phyloP scores from a whole-genome alignment of 2,329 filamentous ascomycete genomes.

The Rutstroemia sp. region DNA sequence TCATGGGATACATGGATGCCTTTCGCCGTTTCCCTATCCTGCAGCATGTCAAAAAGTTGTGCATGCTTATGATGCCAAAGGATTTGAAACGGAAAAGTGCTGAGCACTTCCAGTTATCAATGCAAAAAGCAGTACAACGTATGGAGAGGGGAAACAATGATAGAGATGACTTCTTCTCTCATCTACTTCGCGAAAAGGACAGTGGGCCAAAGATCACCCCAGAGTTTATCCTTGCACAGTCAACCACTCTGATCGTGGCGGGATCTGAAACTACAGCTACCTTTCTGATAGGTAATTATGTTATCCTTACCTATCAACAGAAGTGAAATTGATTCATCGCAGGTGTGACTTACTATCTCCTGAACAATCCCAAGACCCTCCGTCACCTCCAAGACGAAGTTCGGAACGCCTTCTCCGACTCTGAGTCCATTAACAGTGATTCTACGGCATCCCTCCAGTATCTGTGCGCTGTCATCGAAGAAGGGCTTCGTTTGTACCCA shows the following conservation, averaged over 20 bases:
- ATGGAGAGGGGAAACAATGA: conserved; percentile 2
- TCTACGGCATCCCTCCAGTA: conserved; percentile 2
- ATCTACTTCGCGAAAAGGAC: background rate
- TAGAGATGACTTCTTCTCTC: conserved; percentile 9
- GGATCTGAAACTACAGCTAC: conserved; percentile 6
- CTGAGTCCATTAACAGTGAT: conserved; percentile 1
- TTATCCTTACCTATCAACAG: background rate
- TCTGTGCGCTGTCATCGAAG: conserved; percentile 5
- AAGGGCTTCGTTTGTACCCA: conserved; percentile 8
- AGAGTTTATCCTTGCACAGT: background rate
- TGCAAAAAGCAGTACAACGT: conserved; percentile 3
- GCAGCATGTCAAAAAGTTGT: background rate
- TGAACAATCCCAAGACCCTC: background rate
- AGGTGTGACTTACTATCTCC: conserved; percentile 1
- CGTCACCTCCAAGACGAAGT: background rate
- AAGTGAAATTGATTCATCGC: background rate
- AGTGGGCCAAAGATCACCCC: conserved; percentile 7
- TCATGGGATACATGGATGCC: background rate
- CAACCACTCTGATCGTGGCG: conserved; percentile 3
- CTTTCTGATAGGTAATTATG: background rate
- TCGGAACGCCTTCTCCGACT: background rate
- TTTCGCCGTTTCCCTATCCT: background rate
- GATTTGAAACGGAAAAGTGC: background rate
- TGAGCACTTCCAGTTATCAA: background rate
- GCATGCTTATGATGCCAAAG: background rate